phyloP scores from a whole-genome alignment of 305 asterid genomes.

The Fraxinus sp. region DNA sequence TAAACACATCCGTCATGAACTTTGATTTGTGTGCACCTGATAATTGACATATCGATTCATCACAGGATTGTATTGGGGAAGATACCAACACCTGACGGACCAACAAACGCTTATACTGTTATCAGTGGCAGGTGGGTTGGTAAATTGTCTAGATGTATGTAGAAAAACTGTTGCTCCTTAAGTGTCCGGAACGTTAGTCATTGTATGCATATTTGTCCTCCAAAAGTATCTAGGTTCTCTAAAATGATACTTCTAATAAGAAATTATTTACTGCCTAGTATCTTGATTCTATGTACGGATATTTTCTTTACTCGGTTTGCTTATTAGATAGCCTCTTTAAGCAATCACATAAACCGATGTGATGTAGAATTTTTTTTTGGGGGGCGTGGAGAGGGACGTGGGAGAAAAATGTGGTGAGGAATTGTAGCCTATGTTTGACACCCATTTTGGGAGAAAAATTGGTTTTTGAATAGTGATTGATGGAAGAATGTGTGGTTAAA shows the following conservation, averaged over 20 bases:
- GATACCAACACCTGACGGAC: conserved; percentile 85
- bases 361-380: neutral
- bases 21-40: conserved; percentile 49
- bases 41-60: conserved; percentile 64
- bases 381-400: no score
- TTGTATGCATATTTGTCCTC: conserved; percentile 12
- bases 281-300: neutral
- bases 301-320: conserved; percentile 9
- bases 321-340: no score
- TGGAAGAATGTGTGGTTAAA: no score
- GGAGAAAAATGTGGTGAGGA: neutral
- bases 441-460: no score
- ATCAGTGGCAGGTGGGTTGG: conserved; percentile 94
- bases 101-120: conserved; percentile 77
- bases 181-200: conserved; percentile 24
- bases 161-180: conserved; percentile 28
- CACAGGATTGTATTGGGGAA: conserved; percentile 97
- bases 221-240: conserved; percentile 14
- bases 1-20: conserved; percentile 36
- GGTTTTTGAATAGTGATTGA: no score
- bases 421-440: neutral
- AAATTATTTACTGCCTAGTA: neutral
- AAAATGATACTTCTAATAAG: neutral
- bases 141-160: conserved; percentile 49
- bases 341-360: no score